phyloP scores from a whole-genome alignment of 768 basidiomycete genomes.

The Tricholoma saponaceum region DNA sequence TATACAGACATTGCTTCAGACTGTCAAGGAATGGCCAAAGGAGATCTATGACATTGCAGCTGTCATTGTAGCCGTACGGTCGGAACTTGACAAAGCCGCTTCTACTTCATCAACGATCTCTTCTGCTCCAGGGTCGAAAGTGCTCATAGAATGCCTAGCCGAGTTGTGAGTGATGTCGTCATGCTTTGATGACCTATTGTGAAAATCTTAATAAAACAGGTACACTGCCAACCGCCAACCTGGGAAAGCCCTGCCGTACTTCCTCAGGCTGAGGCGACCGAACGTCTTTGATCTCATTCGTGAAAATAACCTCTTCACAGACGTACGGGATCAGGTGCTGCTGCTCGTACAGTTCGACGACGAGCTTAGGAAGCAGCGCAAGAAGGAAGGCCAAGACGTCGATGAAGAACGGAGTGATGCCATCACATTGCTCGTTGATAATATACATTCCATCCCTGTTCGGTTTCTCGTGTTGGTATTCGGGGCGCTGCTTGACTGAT shows the following conservation, averaged over 20 bases:
- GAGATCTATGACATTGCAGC: constrained; percentile 87
- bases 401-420: constrained; percentile 62
- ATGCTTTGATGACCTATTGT: not conserved
- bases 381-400: constrained; percentile 35
- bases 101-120: constrained; percentile 45
- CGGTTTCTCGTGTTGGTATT: constrained; percentile 18
- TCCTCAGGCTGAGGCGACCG: constrained; percentile 77
- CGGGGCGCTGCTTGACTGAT: not conserved
- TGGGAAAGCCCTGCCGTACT: constrained; percentile 90
- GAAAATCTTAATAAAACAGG: constrained; percentile 33
- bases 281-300: constrained; percentile 94
- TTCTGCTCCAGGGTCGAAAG: constrained; percentile 41
- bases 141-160: constrained; percentile 92
- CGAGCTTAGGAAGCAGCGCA: constrained; percentile 66
- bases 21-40: constrained; percentile 85
- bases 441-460: constrained; percentile 95
- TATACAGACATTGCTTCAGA: constrained; percentile 64
- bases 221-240: constrained; percentile 88
- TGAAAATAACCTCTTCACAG: constrained; percentile 91
- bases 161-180: constrained; percentile 59
- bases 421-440: constrained; percentile 84
- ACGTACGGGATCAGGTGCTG: constrained; percentile 90
- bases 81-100: constrained; percentile 65
- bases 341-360: constrained; percentile 93
- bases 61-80: constrained; percentile 85